Evolutionary conservation across 31 red algal genomes (phyloP).

Genomic region (Asparagopsis taxiformis): DNA sequence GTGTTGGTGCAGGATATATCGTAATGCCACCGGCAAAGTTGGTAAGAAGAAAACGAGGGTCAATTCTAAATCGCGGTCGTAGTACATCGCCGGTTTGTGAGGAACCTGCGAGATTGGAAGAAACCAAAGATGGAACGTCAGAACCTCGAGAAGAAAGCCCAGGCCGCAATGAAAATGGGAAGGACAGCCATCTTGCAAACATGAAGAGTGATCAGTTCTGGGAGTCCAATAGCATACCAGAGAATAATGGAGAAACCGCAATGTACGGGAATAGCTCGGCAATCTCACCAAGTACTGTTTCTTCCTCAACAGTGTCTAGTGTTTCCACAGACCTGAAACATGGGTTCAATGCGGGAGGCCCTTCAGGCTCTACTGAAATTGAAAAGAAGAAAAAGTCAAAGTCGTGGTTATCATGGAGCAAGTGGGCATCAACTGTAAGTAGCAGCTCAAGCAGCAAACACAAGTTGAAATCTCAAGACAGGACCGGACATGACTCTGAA

Average conservation of each 20-base stretch:
- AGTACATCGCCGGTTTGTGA: slow-evolving; percentile 47
- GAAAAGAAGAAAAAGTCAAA: slow-evolving; percentile 48
- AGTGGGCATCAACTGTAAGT: slow-evolving; percentile 18
- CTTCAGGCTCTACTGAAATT: neutral
- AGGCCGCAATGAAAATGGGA: neutral
- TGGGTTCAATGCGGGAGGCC: neutral
- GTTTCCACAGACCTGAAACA: neutral
- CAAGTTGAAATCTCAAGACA: neutral
- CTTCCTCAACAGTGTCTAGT: neutral
- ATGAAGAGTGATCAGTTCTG: neutral
- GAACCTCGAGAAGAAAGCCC: neutral
- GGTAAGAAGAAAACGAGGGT: slow-evolving; percentile 21
- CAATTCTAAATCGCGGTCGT: neutral
- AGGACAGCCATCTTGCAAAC: neutral
- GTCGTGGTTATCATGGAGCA: slow-evolving; percentile 49
- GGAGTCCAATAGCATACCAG: neutral
- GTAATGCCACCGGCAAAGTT: slow-evolving; percentile 84
- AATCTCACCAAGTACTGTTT: neutral
- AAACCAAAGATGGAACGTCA: slow-evolving; percentile 2
- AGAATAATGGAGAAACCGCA: neutral
- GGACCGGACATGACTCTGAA: neutral
- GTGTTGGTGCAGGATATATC: slow-evolving; percentile 80
- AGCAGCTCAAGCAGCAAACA: slow-evolving; percentile 1
- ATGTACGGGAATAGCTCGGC: neutral
- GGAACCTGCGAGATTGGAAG: slow-evolving; percentile 17